Conservation (phyloP, 345 rosid genomes). For the Citrus trifoliata region DNA sequence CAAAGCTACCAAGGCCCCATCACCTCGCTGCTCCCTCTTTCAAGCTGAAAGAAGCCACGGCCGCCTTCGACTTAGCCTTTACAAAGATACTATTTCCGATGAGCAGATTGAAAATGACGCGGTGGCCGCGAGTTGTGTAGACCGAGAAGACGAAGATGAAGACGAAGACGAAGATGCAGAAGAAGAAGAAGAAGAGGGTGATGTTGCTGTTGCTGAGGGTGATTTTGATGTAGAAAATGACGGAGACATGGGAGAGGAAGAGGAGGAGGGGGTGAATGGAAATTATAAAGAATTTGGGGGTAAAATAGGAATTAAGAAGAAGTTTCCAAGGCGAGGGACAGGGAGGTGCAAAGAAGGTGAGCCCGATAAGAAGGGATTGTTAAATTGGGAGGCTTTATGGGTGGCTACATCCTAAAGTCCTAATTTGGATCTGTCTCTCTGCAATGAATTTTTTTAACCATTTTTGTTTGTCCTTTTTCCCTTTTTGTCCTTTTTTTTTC, state of each 20-base stretch:
- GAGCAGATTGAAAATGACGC: slow-evolving; percentile 7
- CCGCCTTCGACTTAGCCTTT: slow-evolving; percentile 55
- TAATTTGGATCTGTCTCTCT: slow-evolving; percentile 27
- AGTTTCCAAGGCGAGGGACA: slow-evolving; percentile 28
- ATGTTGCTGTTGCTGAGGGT: not conserved
- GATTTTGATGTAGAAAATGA: slow-evolving; percentile 17
- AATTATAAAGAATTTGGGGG: slow-evolving; percentile 2
- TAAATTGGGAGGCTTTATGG: slow-evolving; percentile 53
- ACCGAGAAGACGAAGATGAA: slow-evolving; percentile 10
- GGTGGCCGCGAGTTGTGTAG: not conserved
- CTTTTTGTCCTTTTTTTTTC: not conserved
- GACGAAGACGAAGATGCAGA: not conserved
- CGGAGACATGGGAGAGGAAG: not conserved
- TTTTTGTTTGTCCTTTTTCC: slow-evolving; percentile 9
- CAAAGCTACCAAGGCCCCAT: slow-evolving; percentile 39
- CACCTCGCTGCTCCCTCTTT: slow-evolving; percentile 26
- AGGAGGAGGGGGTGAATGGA: slow-evolving; percentile 14
- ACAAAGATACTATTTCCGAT: slow-evolving; percentile 28
- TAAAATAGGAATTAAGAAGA: slow-evolving; percentile 27
- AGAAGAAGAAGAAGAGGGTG: slow-evolving; percentile 7
- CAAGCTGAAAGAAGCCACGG: slow-evolving; percentile 74
- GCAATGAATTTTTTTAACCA: not conserved
- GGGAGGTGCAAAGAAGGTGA: slow-evolving; percentile 51
- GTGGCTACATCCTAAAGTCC: slow-evolving; percentile 60
- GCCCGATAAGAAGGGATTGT: slow-evolving; percentile 38